Percentiles rank a stretch among this genome's conserved stretches.
Conservation (phyloP, 2,329 filamentous ascomycete genomes). For the Colletotrichum liaoningense region DNA sequence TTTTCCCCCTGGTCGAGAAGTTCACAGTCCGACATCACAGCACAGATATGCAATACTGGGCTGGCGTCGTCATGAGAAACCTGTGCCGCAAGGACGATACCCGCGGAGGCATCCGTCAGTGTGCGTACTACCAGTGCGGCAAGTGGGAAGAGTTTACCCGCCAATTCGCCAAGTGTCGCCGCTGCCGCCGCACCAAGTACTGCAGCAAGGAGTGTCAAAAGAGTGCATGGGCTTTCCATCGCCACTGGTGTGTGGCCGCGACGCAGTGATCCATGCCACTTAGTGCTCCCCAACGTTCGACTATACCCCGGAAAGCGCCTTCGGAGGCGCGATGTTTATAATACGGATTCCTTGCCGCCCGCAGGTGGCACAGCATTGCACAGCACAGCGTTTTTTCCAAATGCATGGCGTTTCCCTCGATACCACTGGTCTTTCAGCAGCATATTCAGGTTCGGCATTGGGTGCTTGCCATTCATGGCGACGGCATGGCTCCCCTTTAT, state of each 20-base stretch:
- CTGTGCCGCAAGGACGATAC: slow-evolving; percentile 98
- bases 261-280: slow-evolving; percentile 55
- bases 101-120: slow-evolving; percentile 93
- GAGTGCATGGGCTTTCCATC: slow-evolving; percentile 97
- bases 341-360: slow-evolving; percentile 32
- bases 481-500: slow-evolving; percentile 22
- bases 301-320: slow-evolving; percentile 20
- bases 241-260: slow-evolving; percentile 94
- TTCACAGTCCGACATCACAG: slow-evolving; percentile 96
- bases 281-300: slow-evolving; percentile 35
- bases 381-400: slow-evolving; percentile 53
- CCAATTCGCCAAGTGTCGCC: slow-evolving; percentile 97
- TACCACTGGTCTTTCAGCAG: slow-evolving; percentile 50
- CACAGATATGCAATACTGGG: slow-evolving; percentile 99
- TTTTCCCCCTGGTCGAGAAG: slow-evolving; percentile 97
- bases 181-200: slow-evolving; percentile 96
- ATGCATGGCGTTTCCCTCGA: slow-evolving; percentile 56
- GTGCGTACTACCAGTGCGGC: slow-evolving; percentile 97
- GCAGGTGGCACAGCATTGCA: slow-evolving; percentile 52
- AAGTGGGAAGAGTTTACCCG: slow-evolving; percentile 98
- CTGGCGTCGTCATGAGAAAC: slow-evolving; percentile 98
- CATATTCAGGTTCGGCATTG: slow-evolving; percentile 34
- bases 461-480: slow-evolving; percentile 34
- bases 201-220: slow-evolving; percentile 99
- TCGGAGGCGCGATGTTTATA: slow-evolving; percentile 32